phyloP scores from a whole-genome alignment of 176 grass and related monocot species.

The Carex myosuroides region DNA sequence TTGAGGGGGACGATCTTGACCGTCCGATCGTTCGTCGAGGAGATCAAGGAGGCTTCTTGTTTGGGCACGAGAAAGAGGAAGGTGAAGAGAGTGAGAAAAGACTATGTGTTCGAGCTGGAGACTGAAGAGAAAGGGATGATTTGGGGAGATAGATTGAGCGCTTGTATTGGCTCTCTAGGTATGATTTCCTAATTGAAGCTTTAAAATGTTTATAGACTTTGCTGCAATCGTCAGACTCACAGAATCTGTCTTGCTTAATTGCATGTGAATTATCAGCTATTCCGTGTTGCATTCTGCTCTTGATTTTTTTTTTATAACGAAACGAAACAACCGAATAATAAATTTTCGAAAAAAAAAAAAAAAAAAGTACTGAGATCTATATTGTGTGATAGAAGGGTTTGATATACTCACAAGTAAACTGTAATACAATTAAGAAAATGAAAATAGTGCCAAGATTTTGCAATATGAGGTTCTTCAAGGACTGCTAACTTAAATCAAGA shows the following conservation, averaged over 20 bases:
- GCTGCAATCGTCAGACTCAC: too few species aligned
- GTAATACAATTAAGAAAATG: neutral
- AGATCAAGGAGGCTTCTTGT: conserved; percentile 11
- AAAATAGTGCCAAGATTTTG: neutral
- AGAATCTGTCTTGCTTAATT: too few species aligned
- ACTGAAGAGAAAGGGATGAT: conserved; percentile 38
- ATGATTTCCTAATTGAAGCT: neutral
- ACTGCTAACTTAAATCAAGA: neutral
- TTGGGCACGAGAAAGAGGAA: conserved; percentile 14
- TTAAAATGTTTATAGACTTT: neutral
- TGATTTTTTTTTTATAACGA: neutral
- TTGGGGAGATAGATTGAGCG: conserved; percentile 54
- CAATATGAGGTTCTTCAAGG: neutral
- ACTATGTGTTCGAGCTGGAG: conserved; percentile 55
- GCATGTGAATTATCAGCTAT: neutral
- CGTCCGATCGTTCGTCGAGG: conserved; percentile 31
- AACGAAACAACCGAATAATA: neutral
- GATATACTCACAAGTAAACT: neutral
- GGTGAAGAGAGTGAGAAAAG: conserved; percentile 29
- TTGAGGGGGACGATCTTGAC: conserved; percentile 36
- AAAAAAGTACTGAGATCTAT: neutral
- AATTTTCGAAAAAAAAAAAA: neutral
- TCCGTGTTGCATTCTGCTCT: neutral
- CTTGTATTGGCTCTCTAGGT: conserved; percentile 51
- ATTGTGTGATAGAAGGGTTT: neutral